Conservation (phyloP, 176 grass and related monocot species). For the Cenchrus purpureus region DNA sequence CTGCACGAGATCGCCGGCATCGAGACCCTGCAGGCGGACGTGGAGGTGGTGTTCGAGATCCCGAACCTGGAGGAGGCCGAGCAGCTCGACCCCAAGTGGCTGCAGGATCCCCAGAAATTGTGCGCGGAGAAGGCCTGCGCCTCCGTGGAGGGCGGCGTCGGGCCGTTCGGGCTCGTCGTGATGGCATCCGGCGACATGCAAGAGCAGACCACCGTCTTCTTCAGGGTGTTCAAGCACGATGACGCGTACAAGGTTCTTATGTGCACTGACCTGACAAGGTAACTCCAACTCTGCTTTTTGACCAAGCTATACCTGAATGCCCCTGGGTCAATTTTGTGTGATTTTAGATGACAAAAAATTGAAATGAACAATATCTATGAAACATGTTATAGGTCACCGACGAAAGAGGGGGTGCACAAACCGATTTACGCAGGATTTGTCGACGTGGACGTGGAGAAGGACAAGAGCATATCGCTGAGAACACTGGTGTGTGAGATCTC, state of each 20-base stretch:
- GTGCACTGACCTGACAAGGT: slow-evolving; percentile 67
- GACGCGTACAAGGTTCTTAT: slow-evolving; percentile 58
- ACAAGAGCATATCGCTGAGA: slow-evolving; percentile 64
- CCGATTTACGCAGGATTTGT: slow-evolving; percentile 59
- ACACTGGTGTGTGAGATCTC: slow-evolving; percentile 67
- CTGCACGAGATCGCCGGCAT: slow-evolving; percentile 52
- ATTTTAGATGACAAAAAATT: neutral
- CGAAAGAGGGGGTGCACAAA: slow-evolving; percentile 44
- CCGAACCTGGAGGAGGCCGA: slow-evolving; percentile 51
- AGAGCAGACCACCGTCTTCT: slow-evolving; percentile 60
- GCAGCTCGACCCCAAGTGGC: slow-evolving; percentile 45
- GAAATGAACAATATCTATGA: neutral
- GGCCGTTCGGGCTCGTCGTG: slow-evolving; percentile 63
- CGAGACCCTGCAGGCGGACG: slow-evolving; percentile 56
- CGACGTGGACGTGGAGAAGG: slow-evolving; percentile 54
- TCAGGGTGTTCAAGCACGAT: slow-evolving; percentile 52
- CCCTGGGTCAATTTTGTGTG: neutral
- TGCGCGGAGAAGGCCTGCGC: slow-evolving; percentile 36
- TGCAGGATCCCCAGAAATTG: slow-evolving; percentile 47
- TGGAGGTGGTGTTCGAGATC: slow-evolving; percentile 60
- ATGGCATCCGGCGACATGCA: slow-evolving; percentile 52
- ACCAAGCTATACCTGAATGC: neutral
- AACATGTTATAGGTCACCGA: slow-evolving; percentile 48
- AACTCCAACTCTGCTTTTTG: neutral
- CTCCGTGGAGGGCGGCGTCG: slow-evolving; percentile 47